phyloP scores from a whole-genome alignment of 2,329 filamentous ascomycete genomes.

The Helotiales sp. region DNA sequence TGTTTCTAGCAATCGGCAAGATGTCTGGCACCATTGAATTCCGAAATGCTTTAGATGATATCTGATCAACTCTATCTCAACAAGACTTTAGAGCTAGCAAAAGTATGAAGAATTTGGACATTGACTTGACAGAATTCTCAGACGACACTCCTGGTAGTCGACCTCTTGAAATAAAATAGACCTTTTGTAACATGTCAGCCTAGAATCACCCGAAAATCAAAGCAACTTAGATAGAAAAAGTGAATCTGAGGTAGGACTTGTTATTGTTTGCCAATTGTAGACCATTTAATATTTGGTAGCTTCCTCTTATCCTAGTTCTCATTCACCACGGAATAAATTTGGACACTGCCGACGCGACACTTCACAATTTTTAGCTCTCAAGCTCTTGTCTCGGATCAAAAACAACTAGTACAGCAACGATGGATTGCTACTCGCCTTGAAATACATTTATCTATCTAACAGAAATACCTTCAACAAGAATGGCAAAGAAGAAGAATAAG shows the following conservation, averaged over 20 bases:
- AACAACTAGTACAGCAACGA: background rate
- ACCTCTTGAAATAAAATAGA: too few species aligned
- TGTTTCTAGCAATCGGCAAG: background rate
- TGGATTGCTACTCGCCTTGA: constrained; percentile 4
- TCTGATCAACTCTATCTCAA: background rate
- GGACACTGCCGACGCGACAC: constrained; percentile 6
- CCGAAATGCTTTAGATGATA: background rate
- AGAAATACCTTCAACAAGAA: constrained; percentile 32
- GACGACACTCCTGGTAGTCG: too few species aligned
- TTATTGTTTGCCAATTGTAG: too few species aligned
- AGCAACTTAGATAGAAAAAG: too few species aligned
- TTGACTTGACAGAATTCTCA: too few species aligned
- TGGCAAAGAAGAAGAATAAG: constrained; percentile 56
- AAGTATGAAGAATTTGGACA: background rate
- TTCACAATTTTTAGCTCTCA: background rate
- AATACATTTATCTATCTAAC: background rate
- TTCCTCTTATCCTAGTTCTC: background rate
- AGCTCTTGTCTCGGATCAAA: background rate
- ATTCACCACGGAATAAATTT: constrained; percentile 2
- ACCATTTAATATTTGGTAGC: background rate
- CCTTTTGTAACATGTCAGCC: too few species aligned
- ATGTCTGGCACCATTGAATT: background rate
- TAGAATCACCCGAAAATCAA: too few species aligned
- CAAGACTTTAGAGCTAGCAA: background rate
- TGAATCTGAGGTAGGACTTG: too few species aligned